These are phyloP conservation scores for Chernovozyma sophiae-reginae DNA, from an alignment of 1,139 yeast species.

Conservation along the genomic window DNA sequence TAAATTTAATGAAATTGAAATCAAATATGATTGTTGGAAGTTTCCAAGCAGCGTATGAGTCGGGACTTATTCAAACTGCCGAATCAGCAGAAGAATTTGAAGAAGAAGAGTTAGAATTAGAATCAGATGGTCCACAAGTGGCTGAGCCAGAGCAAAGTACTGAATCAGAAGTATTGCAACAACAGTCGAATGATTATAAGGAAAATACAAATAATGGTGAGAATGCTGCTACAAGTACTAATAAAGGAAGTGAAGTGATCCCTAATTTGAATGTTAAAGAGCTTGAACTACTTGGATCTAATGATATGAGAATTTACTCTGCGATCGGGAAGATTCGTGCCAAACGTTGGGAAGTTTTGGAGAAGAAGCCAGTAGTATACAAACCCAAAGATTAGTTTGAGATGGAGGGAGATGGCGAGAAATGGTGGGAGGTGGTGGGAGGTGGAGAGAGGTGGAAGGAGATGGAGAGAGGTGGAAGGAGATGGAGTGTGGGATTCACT, in stretches of 20 bases:
- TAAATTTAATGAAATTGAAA: slow-evolving; percentile 3
- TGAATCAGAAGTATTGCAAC: not conserved
- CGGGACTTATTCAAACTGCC: not conserved
- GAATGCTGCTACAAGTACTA: not conserved
- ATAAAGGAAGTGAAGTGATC: not conserved
- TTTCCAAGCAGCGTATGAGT: slow-evolving; percentile 3
- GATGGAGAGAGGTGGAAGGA: too few species aligned
- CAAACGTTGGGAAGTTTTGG: slow-evolving; percentile 22
- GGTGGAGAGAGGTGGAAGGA: too few species aligned
- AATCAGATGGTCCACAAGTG: not conserved
- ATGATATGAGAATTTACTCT: slow-evolving; percentile 19
- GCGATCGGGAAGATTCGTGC: slow-evolving; percentile 26
- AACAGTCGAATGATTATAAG: not conserved
- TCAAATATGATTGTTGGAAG: slow-evolving; percentile 1
- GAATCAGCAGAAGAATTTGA: not conserved
- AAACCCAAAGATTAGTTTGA: slow-evolving; percentile 12
- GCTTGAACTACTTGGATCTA: slow-evolving; percentile 10
- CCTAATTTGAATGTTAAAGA: slow-evolving; percentile 6
- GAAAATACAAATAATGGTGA: not conserved
- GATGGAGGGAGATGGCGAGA: too few species aligned
- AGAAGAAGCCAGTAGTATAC: slow-evolving; percentile 18
- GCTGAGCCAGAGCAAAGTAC: not conserved
- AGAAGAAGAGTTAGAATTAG: not conserved
- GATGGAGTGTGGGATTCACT: too few species aligned
- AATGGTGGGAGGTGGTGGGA: too few species aligned